A percentile compares a stretch with the other conserved stretches of the same genome.
These are phyloP conservation scores for Eragrostis nindensis DNA, from an alignment of 176 grass and related monocot genomes.

Conservation along the genomic window DNA sequence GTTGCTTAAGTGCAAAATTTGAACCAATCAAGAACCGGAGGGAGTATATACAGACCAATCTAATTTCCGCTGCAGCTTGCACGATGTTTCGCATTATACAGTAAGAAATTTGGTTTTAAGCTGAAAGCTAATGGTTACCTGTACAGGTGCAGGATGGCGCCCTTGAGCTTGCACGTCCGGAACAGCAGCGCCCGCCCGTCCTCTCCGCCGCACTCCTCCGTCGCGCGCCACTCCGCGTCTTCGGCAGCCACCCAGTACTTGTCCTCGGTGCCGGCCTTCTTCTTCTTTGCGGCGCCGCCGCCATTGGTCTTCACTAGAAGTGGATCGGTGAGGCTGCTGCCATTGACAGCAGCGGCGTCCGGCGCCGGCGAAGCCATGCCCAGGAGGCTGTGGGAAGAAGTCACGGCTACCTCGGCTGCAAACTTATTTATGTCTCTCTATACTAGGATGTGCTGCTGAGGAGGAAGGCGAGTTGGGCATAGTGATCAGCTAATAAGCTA, in stretches of 20 bases:
- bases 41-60: neutral
- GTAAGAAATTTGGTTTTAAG: no score
- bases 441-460: no score
- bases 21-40: no score
- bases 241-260: slow-evolving; percentile 46
- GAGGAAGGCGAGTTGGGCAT: neutral
- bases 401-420: neutral
- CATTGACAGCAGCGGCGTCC: neutral
- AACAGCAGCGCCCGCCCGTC: slow-evolving; percentile 46
- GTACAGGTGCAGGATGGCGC: slow-evolving; percentile 43
- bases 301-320: slow-evolving; percentile 19
- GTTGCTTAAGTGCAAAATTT: no score
- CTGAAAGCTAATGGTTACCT: slow-evolving; percentile 22
- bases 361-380: slow-evolving; percentile 31
- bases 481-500: neutral
- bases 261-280: slow-evolving; percentile 1
- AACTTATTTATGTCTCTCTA: neutral
- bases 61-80: neutral
- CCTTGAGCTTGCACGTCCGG: slow-evolving; percentile 45
- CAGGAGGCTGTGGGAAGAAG: neutral
- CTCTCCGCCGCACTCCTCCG: slow-evolving; percentile 34
- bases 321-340: slow-evolving; percentile 19
- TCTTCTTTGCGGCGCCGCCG: neutral
- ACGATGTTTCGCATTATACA: neutral
- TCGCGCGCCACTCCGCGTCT: slow-evolving; percentile 5